These are phyloP conservation scores for Nigrospora sphaerica DNA, from an alignment of 2,329 filamentous ascomycete genomes.

Conservation along the genomic window DNA sequence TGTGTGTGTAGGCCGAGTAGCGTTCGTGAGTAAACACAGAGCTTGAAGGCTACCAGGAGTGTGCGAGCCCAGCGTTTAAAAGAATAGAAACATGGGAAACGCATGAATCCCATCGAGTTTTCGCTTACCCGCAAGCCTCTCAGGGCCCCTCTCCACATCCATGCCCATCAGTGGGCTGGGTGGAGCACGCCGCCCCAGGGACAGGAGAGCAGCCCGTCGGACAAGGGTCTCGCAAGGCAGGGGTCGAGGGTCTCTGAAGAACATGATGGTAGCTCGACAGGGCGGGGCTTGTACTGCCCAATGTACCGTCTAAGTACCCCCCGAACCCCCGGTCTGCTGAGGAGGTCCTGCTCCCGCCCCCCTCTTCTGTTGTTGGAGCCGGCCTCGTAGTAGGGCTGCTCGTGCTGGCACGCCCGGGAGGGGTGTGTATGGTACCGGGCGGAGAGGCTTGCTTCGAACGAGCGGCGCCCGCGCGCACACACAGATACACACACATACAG, in stretches of 20 bases:
- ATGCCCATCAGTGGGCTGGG: constrained; percentile 3
- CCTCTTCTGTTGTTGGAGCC: too few relatives aligned
- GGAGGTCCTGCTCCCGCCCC: too few relatives aligned
- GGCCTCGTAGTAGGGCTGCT: too few relatives aligned
- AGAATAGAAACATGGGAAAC: constrained; percentile 6
- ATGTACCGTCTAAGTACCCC: background rate
- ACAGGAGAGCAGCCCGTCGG: background rate
- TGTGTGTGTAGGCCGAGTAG: background rate
- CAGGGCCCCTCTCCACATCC: constrained; percentile 2
- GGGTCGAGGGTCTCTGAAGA: constrained; percentile 1
- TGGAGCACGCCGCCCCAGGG: background rate
- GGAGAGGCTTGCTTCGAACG: too few relatives aligned
- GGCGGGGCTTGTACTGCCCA: background rate
- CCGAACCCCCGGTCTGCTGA: background rate
- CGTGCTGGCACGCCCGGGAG: too few relatives aligned
- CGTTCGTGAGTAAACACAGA: constrained; percentile 3
- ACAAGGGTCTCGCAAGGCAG: background rate
- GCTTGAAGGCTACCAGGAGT: background rate
- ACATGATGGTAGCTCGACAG: background rate
- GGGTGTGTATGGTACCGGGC: too few relatives aligned
- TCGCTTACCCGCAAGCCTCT: constrained; percentile 6
- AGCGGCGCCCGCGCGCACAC: too few relatives aligned
- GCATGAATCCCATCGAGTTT: constrained; percentile 10
- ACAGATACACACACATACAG: too few relatives aligned
- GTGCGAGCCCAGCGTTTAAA: constrained; percentile 5